Evolutionary conservation across 768 basidiomycete genomes (phyloP).

Genomic region (Vararia minispora): DNA sequence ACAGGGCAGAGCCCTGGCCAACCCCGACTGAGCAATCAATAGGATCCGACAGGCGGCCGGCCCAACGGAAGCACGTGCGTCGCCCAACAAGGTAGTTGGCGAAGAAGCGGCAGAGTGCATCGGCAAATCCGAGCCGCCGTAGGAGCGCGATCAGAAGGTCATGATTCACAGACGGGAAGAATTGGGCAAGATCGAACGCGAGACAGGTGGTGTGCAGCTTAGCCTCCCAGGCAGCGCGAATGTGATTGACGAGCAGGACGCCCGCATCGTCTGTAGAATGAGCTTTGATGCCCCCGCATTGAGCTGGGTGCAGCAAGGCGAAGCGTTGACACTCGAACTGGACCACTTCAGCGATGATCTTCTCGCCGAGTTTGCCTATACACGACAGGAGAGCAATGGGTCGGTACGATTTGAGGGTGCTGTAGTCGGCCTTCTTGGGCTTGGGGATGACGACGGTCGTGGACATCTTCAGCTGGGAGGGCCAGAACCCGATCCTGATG

Average conservation of each 20-base stretch:
- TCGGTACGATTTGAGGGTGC: too few species aligned
- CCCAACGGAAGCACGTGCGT: constrained; percentile 6
- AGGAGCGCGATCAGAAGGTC: constrained; percentile 6
- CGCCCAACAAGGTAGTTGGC: constrained; percentile 8
- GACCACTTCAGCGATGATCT: constrained; percentile 12
- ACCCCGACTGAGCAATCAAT: constrained; percentile 4
- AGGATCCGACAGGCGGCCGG: not conserved
- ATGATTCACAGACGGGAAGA: constrained; percentile 16
- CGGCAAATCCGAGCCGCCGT: constrained; percentile 8
- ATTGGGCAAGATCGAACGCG: constrained; percentile 12
- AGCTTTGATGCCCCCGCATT: constrained; percentile 14
- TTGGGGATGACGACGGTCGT: too few species aligned
- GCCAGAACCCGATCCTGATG: not conserved
- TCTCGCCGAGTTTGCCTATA: constrained; percentile 17
- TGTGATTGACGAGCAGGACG: constrained; percentile 9
- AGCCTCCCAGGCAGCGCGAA: constrained; percentile 4
- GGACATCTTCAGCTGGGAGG: too few species aligned
- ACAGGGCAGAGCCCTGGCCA: constrained; percentile 7
- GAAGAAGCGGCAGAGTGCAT: constrained; percentile 3
- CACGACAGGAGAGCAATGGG: constrained; percentile 17
- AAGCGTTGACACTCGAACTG: constrained; percentile 11
- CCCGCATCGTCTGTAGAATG: constrained; percentile 15
- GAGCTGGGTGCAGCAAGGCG: constrained; percentile 11
- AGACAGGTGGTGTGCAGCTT: constrained; percentile 7
- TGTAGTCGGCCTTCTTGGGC: too few species aligned